These are phyloP conservation scores for Lotus japonicus DNA, from an alignment of 306 rosid genomes.

Conservation along the genomic window DNA sequence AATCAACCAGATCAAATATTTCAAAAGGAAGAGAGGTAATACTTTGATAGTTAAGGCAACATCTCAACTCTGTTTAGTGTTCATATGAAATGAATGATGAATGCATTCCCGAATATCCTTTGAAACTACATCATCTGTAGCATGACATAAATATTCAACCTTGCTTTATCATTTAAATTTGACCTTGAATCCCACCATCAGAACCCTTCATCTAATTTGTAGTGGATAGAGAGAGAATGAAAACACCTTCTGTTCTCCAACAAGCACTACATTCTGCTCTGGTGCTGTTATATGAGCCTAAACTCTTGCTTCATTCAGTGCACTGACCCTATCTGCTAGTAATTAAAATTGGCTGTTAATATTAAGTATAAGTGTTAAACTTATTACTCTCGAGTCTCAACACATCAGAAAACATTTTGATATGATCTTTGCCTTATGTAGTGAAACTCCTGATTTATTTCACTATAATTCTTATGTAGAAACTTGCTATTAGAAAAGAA, in stretches of 20 bases:
- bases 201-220: background rate
- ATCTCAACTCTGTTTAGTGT: background rate
- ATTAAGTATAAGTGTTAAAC: background rate
- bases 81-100: background rate
- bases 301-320: background rate
- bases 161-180: background rate
- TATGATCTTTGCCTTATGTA: background rate
- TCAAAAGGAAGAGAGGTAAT: constrained; percentile 68
- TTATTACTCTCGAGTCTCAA: background rate
- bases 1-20: constrained; percentile 59
- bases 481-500: constrained; percentile 51
- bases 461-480: constrained; percentile 37
- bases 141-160: background rate
- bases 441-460: constrained; percentile 16
- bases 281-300: background rate
- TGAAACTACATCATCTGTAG: background rate
- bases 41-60: background rate
- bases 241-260: background rate
- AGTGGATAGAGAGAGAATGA: background rate
- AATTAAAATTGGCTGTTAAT: background rate
- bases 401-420: background rate
- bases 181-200: background rate
- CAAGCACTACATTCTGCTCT: background rate
- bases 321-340: background rate
- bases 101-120: background rate